These are phyloP conservation scores for Backusella luteola DNA, from an alignment of 192 early-diverging fungal species.

Conservation along the genomic window DNA sequence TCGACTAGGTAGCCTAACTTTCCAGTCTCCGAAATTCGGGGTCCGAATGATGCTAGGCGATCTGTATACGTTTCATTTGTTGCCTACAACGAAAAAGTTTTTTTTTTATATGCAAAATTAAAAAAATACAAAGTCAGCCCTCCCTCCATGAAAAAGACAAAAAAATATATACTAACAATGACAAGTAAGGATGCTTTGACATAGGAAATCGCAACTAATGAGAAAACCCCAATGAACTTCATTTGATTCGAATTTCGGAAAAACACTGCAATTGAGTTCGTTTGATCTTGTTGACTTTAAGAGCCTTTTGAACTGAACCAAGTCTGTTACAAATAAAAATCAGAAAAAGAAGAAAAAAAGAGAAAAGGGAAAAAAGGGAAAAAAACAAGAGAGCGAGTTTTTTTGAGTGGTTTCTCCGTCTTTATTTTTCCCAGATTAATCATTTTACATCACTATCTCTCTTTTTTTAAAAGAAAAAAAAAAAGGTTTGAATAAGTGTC, in stretches of 20 bases:
- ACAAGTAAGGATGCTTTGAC: conserved; percentile 20
- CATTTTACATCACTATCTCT: neutral
- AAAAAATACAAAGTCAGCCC: neutral
- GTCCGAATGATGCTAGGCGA: conserved; percentile 86
- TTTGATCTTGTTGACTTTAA: neutral
- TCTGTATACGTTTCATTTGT: conserved; percentile 59
- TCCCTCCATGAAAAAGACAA: neutral
- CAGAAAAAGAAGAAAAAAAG: neutral
- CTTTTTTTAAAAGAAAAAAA: neutral
- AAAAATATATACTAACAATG: conserved; percentile 7
- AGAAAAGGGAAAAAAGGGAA: neutral
- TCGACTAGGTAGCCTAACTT: conserved; percentile 64
- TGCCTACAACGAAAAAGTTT: conserved; percentile 32
- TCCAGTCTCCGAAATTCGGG: conserved; percentile 70
- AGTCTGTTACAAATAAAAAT: conserved; percentile 2
- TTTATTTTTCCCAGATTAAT: conserved; percentile 3
- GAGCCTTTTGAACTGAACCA: neutral
- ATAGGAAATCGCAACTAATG: neutral
- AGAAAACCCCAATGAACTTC: neutral
- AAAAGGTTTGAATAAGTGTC: too few relatives aligned
- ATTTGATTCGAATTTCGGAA: neutral
- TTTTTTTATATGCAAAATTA: conserved; percentile 1
- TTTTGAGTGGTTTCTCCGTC: conserved; percentile 7
- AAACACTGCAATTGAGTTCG: neutral
- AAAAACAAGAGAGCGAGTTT: neutral